Evolutionary conservation across 2,329 filamentous ascomycete species (phyloP), one percentile per base, ranked within the genome.

Genomic region (Pseudocercospora fuligena): DNA sequence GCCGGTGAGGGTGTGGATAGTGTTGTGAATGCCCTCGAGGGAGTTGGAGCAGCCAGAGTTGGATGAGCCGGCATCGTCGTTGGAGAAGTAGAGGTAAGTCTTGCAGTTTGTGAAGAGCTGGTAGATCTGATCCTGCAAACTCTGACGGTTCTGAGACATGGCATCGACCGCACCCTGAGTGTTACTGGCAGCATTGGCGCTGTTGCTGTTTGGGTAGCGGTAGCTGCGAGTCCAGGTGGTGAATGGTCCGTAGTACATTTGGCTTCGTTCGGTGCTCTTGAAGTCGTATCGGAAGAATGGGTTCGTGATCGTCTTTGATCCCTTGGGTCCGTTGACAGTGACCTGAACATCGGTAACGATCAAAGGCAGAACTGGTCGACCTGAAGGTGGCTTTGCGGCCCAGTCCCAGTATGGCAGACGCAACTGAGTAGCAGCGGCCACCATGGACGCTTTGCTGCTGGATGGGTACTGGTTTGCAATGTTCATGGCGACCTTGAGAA

Each of bases 341-440:
- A 74, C 71, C 14, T 47, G 43, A 43, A 60, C 56, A 58, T 69
- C 69, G 49, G 69, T 72, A 21, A 75, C 61, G 29, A 72, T 67
- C 12, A 64, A 53, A n/a, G 73, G 73, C 2, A 74, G 46, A 25
- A 53, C 40, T 11, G 62, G 66, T 9, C 61, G 60, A 29, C 65
- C 64, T 11, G 61, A 46, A 3, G 66, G 64, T 40, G 69, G 60
- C 23, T 68, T 64, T 5, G 70, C 69, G 25, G 70, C 69, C 70
- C 73, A 76, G 58, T 76, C 74, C 71, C 73, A 76, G 69, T 72
- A 76, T 16, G 74, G 74, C 63, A 71, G 69, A 12, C 73, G 69
- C 43, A 75, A 63, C 7, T 60, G 49, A 27, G 69, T 62, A 21
- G 73, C 73, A 36, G 71, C 73, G 21, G 60, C 60, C 6, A 64